Evolutionary conservation across 805 yeast genomes (phyloP).

Genomic region (Alloascoidea hylecoeti): DNA sequence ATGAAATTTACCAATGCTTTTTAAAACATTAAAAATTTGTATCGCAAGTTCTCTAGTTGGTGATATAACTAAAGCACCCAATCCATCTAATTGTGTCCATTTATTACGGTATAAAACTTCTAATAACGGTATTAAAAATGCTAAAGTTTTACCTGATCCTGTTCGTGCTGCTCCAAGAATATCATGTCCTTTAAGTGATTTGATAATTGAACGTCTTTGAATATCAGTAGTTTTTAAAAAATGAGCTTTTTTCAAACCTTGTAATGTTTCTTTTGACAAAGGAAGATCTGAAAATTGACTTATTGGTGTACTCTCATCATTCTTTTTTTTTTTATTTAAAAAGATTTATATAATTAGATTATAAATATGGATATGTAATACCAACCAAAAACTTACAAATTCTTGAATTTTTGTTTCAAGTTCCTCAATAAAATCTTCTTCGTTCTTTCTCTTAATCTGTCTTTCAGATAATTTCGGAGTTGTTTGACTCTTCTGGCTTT

Average conservation of each 20-base stretch:
- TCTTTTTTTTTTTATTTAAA: not conserved
- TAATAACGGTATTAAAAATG: conserved; percentile 71
- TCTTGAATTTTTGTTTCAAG: conserved; percentile 39
- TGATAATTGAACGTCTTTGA: conserved; percentile 67
- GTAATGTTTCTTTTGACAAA: conserved; percentile 42
- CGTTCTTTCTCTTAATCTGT: conserved; percentile 15
- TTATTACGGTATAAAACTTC: conserved; percentile 47
- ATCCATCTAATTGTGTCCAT: conserved; percentile 77
- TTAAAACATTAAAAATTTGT: conserved; percentile 77
- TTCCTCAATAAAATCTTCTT: conserved; percentile 20
- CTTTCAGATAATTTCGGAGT: no score
- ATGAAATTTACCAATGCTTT: conserved; percentile 66
- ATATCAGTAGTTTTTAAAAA: conserved; percentile 76
- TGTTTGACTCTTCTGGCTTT: no score
- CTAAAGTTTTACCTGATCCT: conserved; percentile 83
- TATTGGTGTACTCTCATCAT: conserved; percentile 14
- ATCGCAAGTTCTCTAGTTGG: conserved; percentile 89
- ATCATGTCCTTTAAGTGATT: conserved; percentile 65
- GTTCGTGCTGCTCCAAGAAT: conserved; percentile 82
- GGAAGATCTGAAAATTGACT: conserved; percentile 70
- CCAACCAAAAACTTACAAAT: conserved; percentile 21
- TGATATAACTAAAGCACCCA: conserved; percentile 80
- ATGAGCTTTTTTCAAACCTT: conserved; percentile 68
- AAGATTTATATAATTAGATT: not conserved
- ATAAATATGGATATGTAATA: conserved; percentile 3